Evolutionary conservation across 495 filamentous ascomycete genomes (phyloP).

Genomic region (Chlorociboria aeruginascens): DNA sequence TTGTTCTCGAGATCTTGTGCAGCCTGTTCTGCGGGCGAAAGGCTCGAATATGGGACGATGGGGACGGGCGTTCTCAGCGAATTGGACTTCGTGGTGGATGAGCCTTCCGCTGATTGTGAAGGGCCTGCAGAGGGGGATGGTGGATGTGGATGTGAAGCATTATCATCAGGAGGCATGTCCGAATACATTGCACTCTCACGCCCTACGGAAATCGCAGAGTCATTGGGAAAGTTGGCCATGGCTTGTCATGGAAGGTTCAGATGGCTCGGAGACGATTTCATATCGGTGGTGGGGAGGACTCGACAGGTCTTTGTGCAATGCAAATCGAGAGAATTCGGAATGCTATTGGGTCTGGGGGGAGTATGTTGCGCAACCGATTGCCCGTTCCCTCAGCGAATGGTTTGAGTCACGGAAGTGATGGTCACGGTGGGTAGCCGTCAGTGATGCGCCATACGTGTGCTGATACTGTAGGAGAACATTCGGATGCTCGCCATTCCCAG

Average conservation of each 20-base stretch:
- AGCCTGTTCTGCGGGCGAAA: constrained; percentile 5
- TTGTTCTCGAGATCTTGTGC: constrained; percentile 3
- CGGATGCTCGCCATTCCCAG: no score
- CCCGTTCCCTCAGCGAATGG: no score
- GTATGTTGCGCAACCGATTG: no score
- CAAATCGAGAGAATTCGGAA: no score
- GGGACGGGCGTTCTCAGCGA: not conserved
- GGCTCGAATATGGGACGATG: not conserved
- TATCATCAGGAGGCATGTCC: not conserved
- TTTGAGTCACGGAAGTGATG: no score
- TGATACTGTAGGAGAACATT: no score
- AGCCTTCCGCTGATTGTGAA: not conserved
- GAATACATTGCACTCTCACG: not conserved
- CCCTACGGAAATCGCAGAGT: constrained; percentile 1
- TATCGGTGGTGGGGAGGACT: no score
- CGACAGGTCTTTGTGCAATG: no score
- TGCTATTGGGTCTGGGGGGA: no score
- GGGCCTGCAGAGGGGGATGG: not conserved
- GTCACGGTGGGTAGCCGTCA: no score
- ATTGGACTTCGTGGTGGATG: not conserved
- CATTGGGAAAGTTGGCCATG: not conserved
- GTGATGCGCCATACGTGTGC: no score
- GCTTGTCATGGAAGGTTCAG: not conserved
- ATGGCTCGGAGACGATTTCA: no score
- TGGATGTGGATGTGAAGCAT: not conserved